Conservation (phyloP, 139 green algal species). For the Chlamydomonas incerta region DNA sequence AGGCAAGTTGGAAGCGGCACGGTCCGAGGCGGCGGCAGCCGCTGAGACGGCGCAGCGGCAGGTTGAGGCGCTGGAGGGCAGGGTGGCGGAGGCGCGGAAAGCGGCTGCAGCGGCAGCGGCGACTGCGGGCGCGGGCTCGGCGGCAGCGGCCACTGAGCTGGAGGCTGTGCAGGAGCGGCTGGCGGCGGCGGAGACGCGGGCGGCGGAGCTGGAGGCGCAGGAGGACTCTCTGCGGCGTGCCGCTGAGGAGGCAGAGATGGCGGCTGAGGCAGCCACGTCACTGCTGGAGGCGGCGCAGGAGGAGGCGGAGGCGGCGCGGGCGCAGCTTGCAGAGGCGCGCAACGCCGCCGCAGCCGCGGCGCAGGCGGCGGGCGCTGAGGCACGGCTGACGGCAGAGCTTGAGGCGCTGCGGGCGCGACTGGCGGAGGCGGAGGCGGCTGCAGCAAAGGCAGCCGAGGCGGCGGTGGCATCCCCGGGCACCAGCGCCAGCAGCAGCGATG, state of each 20-base stretch:
- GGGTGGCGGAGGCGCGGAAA: background rate
- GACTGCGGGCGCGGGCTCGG: background rate
- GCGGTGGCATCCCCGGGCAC: background rate
- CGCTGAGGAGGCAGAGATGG: no score
- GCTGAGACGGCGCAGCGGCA: background rate
- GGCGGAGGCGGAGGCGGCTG: background rate
- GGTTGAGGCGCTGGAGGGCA: background rate
- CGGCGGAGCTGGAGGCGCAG: background rate
- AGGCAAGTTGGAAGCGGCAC: background rate
- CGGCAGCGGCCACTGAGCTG: background rate
- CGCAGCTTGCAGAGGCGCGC: background rate
- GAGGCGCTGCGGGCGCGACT: background rate
- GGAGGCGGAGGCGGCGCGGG: background rate
- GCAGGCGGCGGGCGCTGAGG: background rate
- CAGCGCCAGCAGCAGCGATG: conserved; percentile 2
- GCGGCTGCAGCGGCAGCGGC: background rate
- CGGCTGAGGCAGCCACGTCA: no score
- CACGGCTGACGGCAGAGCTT: background rate
- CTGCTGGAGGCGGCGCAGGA: no score
- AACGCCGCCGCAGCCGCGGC: no score
- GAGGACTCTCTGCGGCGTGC: background rate
- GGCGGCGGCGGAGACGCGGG: background rate
- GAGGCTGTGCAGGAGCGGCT: background rate
- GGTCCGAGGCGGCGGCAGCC: background rate
- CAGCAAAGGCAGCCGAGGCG: background rate